phyloP scores from a whole-genome alignment of 2,329 filamentous ascomycete genomes.

The Exserohilum turcica region DNA sequence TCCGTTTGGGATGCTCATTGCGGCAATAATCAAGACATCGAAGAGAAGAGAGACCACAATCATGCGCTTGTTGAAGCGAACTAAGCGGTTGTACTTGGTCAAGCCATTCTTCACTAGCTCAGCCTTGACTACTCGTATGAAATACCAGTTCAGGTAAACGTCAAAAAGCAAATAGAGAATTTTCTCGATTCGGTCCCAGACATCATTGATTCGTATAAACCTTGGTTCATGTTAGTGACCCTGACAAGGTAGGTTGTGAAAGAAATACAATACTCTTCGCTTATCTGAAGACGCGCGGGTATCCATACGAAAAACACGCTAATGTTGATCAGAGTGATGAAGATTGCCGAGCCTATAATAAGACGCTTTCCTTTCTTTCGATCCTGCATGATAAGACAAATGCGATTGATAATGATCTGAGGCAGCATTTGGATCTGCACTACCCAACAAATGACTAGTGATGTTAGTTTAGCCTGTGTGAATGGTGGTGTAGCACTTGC shows the following conservation, averaged over 20 bases:
- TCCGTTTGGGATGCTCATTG: conserved; percentile 51
- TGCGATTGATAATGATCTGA: conserved; percentile 39
- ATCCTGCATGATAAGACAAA: conserved; percentile 32
- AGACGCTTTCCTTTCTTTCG: conserved; percentile 19
- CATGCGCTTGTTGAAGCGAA: conserved; percentile 35
- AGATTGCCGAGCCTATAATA: conserved; percentile 19
- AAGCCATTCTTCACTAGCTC: conserved; percentile 36
- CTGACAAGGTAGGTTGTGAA: not conserved
- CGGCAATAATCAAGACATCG: conserved; percentile 48
- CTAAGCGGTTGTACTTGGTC: conserved; percentile 32
- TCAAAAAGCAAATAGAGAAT: conserved; percentile 32
- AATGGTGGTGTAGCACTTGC: conserved; percentile 15
- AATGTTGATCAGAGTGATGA: conserved; percentile 36
- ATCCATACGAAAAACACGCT: conserved; percentile 40
- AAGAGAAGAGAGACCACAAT: conserved; percentile 33
- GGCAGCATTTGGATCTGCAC: conserved; percentile 38
- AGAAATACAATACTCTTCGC: conserved; percentile 13
- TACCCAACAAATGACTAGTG: conserved; percentile 29
- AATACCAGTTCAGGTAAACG: conserved; percentile 32
- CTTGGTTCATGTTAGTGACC: not conserved
- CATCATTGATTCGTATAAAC: conserved; percentile 31
- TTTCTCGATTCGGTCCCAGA: conserved; percentile 38
- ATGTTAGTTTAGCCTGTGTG: conserved; percentile 5
- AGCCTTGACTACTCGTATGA: conserved; percentile 30
- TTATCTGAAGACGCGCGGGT: conserved; percentile 34